Evolutionary conservation across 2,329 filamentous ascomycete species (phyloP).

Genomic region (Venturia asperata): DNA sequence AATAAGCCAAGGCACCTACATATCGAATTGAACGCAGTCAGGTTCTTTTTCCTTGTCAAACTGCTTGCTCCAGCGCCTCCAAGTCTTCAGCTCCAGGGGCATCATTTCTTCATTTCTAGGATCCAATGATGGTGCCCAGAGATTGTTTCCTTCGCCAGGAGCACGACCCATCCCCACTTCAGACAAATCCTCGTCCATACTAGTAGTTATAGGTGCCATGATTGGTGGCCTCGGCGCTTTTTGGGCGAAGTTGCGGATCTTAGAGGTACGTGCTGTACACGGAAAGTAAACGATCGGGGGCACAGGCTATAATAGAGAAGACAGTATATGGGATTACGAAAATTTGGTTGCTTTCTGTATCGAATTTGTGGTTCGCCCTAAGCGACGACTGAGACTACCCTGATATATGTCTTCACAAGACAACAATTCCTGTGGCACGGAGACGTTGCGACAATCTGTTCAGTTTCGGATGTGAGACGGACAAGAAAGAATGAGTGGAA

Average conservation of each 20-base stretch:
- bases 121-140: constrained; percentile 13
- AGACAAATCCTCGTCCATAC: not conserved
- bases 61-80: constrained; percentile 17
- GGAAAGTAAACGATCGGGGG: not conserved
- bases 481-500: constrained; percentile 3
- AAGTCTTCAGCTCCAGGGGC: constrained; percentile 10
- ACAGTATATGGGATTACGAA: not conserved
- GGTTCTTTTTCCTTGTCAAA: constrained; percentile 17
- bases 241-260: not conserved
- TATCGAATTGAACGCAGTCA: not conserved
- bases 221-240: not conserved
- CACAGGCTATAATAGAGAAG: not conserved
- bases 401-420: constrained; percentile 2
- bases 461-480: constrained; percentile 17
- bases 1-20: constrained; percentile 14
- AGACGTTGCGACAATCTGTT: not conserved
- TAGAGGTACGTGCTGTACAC: not conserved
- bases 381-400: not conserved
- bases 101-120: constrained; percentile 13
- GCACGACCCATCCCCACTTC: not conserved
- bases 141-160: not conserved
- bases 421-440: constrained; percentile 1
- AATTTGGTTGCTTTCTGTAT: not conserved
- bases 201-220: constrained; percentile 10
- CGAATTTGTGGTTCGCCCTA: not conserved